These are phyloP conservation scores for Termitomyces sp. DNA, from an alignment of 768 basidiomycete genomes.

Conservation along the genomic window DNA sequence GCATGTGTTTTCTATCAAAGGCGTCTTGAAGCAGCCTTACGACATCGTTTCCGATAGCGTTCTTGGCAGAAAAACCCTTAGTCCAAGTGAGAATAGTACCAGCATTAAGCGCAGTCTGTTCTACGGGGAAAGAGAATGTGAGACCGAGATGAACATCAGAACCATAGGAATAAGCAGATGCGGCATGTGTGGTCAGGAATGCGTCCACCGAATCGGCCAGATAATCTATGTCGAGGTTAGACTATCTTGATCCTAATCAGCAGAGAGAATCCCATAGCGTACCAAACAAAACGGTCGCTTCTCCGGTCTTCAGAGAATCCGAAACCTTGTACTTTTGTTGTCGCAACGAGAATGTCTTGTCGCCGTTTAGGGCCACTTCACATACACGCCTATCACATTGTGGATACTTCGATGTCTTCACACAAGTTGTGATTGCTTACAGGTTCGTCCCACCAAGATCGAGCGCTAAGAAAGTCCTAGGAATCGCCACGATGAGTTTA, in stretches of 20 bases:
- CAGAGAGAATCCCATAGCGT: background rate
- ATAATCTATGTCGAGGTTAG: constrained; percentile 62
- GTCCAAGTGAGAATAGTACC: constrained; percentile 95
- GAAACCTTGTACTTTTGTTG: constrained; percentile 99
- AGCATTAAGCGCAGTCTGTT: constrained; percentile 88
- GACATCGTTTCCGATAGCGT: constrained; percentile 86
- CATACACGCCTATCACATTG: constrained; percentile 76
- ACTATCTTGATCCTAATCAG: background rate
- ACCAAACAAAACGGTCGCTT: constrained; percentile 88
- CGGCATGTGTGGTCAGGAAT: constrained; percentile 70
- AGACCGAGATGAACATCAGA: constrained; percentile 68
- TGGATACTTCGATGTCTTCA: constrained; percentile 10
- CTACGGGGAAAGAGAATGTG: constrained; percentile 97
- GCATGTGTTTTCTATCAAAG: constrained; percentile 88
- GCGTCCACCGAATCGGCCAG: constrained; percentile 95
- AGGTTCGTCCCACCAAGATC: constrained; percentile 98
- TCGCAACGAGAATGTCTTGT: constrained; percentile 83
- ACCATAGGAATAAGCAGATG: constrained; percentile 24
- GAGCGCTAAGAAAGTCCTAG: constrained; percentile 90
- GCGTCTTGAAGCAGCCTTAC: constrained; percentile 89
- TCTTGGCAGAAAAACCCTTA: constrained; percentile 92
- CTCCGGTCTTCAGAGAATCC: constrained; percentile 88
- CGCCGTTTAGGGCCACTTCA: constrained; percentile 87
- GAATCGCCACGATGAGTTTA: constrained; percentile 4
- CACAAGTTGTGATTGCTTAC: constrained; percentile 42